Evolutionary conservation across 345 rosid species (phyloP).

Genomic region (Theobroma cacao): DNA sequence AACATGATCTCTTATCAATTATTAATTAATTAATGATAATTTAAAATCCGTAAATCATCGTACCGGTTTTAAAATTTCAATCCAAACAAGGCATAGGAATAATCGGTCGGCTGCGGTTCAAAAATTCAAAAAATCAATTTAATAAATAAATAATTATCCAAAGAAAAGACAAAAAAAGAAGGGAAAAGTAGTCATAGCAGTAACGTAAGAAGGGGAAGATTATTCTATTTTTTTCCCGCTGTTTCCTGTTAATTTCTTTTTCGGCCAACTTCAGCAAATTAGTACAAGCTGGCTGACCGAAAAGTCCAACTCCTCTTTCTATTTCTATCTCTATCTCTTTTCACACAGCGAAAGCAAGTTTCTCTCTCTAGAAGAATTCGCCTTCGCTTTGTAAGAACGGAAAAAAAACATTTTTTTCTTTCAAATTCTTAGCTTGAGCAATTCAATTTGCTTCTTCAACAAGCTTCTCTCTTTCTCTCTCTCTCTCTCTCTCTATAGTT

Average conservation of each 20-base stretch:
- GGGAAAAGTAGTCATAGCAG: fast-evolving
- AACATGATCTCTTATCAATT: too few species aligned
- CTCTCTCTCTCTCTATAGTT: neutral
- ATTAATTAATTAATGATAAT: too few species aligned
- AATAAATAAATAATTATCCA: neutral
- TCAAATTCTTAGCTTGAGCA: constrained; percentile 15
- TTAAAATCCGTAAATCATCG: too few species aligned
- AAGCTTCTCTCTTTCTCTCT: neutral
- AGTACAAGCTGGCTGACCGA: neutral
- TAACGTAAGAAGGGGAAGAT: neutral
- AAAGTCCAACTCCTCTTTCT: constrained; percentile 19
- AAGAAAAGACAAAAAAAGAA: neutral
- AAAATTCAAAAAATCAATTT: too few species aligned
- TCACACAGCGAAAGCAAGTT: neutral
- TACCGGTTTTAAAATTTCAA: too few species aligned
- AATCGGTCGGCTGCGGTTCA: too few species aligned
- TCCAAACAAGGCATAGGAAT: too few species aligned
- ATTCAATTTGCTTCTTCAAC: constrained; percentile 14
- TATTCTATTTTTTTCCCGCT: constrained; percentile 16
- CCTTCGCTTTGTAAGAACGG: neutral
- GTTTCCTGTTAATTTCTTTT: neutral
- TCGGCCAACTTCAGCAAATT: neutral
- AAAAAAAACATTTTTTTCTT: neutral
- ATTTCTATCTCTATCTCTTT: neutral
- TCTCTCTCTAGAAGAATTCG: constrained; percentile 6